A percentile compares a stretch with the other conserved stretches of the same genome.
Evolutionary conservation across 1,139 yeast genomes (phyloP).

Genomic region (Pichia sp.): DNA sequence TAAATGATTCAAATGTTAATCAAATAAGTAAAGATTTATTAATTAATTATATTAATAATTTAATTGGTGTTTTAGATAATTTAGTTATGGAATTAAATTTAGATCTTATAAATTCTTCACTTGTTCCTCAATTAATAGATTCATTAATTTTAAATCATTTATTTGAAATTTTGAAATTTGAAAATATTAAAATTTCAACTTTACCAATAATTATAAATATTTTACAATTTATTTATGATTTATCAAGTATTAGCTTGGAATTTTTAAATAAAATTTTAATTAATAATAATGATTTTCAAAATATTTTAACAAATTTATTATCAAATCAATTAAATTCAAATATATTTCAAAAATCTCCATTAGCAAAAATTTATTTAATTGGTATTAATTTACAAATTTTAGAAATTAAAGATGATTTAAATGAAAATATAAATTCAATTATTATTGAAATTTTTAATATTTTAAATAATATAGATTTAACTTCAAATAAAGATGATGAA

Average conservation of each 20-base stretch:
- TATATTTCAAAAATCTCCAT: slow-evolving; percentile 11
- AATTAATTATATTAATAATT: slow-evolving; percentile 57
- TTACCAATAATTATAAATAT: slow-evolving; percentile 34
- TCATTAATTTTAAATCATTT: slow-evolving; percentile 38
- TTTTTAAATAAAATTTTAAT: slow-evolving; percentile 37
- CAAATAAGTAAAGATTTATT: slow-evolving; percentile 44
- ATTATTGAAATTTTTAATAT: slow-evolving; percentile 20
- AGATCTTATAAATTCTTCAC: slow-evolving; percentile 44
- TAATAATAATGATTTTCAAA: slow-evolving; percentile 21
- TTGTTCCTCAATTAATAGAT: slow-evolving; percentile 38
- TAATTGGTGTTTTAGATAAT: slow-evolving; percentile 62
- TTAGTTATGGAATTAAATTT: slow-evolving; percentile 56
- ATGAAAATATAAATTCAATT: slow-evolving; percentile 13
- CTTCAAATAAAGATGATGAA: slow-evolving; percentile 34
- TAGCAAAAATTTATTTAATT: slow-evolving; percentile 47
- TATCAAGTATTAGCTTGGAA: slow-evolving; percentile 56
- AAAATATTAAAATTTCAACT: slow-evolving; percentile 30
- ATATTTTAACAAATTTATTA: not conserved
- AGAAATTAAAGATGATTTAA: slow-evolving; percentile 36
- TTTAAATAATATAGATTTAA: slow-evolving; percentile 19
- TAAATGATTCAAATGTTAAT: slow-evolving; percentile 30
- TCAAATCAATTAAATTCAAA: not conserved
- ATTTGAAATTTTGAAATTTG: slow-evolving; percentile 13
- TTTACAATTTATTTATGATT: slow-evolving; percentile 59
- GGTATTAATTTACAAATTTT: slow-evolving; percentile 57